phyloP scores from a whole-genome alignment of 495 filamentous ascomycete species.

The Halenospora varia region DNA sequence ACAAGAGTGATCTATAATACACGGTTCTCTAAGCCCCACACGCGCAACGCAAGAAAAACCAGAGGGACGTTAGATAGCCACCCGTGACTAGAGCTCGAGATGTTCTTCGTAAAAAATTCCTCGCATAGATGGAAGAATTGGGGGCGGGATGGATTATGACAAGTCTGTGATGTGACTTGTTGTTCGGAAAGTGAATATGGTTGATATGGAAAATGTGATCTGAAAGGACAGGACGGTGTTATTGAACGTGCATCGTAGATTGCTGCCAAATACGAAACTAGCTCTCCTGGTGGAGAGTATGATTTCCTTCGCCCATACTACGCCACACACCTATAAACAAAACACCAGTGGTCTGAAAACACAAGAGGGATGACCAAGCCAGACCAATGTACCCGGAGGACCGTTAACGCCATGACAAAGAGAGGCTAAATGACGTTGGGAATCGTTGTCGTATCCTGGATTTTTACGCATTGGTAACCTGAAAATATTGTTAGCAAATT shows the following conservation, averaged over 20 bases:
- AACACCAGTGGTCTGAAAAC: constrained; percentile 19
- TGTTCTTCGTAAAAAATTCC: background rate
- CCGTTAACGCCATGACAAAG: constrained; percentile 47
- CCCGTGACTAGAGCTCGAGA: background rate
- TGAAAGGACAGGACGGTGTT: constrained; percentile 44
- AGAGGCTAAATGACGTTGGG: constrained; percentile 36
- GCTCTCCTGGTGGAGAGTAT: constrained; percentile 6
- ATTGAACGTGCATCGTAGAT: constrained; percentile 23
- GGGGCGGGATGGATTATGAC: background rate
- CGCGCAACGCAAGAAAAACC: constrained; percentile 5
- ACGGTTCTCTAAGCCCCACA: constrained; percentile 8
- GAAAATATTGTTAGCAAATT: constrained; percentile 23
- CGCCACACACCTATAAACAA: constrained; percentile 20
- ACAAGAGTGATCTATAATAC: constrained; percentile 6
- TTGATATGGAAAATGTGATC: constrained; percentile 24
- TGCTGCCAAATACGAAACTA: constrained; percentile 20
- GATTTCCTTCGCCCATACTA: constrained; percentile 12
- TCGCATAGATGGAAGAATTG: background rate
- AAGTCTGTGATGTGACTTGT: background rate
- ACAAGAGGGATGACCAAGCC: constrained; percentile 29
- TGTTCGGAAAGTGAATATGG: constrained; percentile 18
- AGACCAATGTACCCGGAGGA: constrained; percentile 42
- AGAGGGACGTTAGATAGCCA: background rate
- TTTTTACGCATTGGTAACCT: constrained; percentile 56
- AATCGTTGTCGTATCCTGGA: constrained; percentile 28